Percentiles rank a stretch among this genome's conserved stretches.
Evolutionary conservation across 2,329 filamentous ascomycete genomes (phyloP).

Genomic region (Arthroderma sp.): DNA sequence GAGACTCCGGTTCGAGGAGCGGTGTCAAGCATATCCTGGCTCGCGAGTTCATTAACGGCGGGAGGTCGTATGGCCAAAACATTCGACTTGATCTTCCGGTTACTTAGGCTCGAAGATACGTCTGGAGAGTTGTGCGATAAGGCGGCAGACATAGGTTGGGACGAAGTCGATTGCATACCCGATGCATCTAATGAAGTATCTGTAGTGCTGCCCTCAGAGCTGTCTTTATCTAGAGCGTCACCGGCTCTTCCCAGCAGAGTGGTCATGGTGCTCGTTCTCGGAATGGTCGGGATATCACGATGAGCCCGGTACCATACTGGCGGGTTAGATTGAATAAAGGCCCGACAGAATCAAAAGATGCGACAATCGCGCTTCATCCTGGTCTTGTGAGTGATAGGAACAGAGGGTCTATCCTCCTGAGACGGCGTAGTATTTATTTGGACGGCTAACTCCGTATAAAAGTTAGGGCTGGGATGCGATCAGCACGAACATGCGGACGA

Average conservation of each 20-base stretch:
- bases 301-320: not conserved
- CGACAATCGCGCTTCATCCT: not conserved
- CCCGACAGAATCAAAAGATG: not conserved
- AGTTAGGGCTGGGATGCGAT: not conserved
- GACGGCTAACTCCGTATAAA: not conserved
- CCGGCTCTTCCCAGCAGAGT: not conserved
- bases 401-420: not conserved
- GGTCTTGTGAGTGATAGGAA: not conserved
- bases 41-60: not conserved
- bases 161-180: not conserved
- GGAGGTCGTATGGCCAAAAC: not conserved
- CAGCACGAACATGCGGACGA: not conserved
- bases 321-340: not conserved
- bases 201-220: not conserved
- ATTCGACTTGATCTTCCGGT: not conserved
- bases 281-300: not conserved
- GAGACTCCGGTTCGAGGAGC: constrained; percentile 29
- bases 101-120: not conserved
- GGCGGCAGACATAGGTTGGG: not conserved
- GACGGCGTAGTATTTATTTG: too few relatives aligned
- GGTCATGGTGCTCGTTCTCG: not conserved
- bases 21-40: not conserved
- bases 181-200: not conserved
- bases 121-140: not conserved
- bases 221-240: not conserved